These are phyloP conservation scores for Zoysia japonica DNA, from an alignment of 176 grass and related monocot genomes.

Conservation along the genomic window DNA sequence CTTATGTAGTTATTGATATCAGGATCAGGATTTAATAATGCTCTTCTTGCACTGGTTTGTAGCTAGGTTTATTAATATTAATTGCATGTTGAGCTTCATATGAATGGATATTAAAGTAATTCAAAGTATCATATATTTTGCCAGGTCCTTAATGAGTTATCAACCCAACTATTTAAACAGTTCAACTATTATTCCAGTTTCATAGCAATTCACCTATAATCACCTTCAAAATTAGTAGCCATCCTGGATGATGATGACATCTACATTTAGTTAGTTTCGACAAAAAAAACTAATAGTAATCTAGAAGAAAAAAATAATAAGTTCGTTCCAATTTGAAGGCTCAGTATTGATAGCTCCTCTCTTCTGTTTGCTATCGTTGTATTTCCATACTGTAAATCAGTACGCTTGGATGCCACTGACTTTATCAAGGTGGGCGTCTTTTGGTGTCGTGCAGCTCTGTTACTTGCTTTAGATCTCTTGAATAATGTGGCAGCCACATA, in stretches of 20 bases:
- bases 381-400: background rate
- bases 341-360: conserved; percentile 9
- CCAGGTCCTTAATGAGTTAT: background rate
- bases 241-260: conserved; percentile 15
- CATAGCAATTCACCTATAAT: conserved; percentile 8
- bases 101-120: background rate
- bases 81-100: background rate
- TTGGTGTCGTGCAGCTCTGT: background rate
- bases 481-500: background rate
- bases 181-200: conserved; percentile 12
- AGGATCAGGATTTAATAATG: background rate
- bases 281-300: background rate
- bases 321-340: background rate
- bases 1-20: conserved; percentile 10
- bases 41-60: background rate
- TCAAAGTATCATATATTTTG: background rate
- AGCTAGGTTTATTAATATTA: background rate
- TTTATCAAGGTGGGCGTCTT: background rate
- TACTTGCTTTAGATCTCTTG: background rate
- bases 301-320: background rate
- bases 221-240: background rate
- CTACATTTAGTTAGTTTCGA: background rate
- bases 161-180: too few species aligned
- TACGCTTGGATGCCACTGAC: background rate
- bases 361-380: background rate